Conservation (phyloP, 208 protist species). For the Endotrypanum monterogeii region DNA sequence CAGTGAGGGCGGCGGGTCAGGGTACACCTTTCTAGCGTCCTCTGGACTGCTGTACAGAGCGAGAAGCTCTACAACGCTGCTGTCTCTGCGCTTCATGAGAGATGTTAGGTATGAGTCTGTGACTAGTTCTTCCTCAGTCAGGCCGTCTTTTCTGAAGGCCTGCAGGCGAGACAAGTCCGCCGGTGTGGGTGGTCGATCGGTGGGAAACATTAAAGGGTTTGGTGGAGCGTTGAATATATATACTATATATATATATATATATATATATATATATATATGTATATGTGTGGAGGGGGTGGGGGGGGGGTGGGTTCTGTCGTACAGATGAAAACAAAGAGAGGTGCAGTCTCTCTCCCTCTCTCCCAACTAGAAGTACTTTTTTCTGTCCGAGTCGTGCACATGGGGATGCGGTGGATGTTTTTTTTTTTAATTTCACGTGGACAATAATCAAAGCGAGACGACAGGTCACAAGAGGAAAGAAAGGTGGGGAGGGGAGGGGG, state of each 20-base stretch:
- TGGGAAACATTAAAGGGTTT: conserved; percentile 22
- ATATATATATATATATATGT: background rate
- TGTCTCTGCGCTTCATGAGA: background rate
- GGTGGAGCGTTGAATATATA: background rate
- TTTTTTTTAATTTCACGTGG: too few relatives aligned
- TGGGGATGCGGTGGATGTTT: too few relatives aligned
- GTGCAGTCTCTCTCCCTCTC: too few relatives aligned
- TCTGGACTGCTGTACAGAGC: conserved; percentile 43
- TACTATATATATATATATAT: too few relatives aligned
- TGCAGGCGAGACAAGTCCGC: conserved; percentile 20
- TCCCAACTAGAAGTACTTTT: too few relatives aligned
- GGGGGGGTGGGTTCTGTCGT: background rate
- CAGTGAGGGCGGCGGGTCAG: conserved; percentile 28
- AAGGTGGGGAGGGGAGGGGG: too few relatives aligned
- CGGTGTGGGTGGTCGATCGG: conserved; percentile 8
- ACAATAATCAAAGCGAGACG: too few relatives aligned
- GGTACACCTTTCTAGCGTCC: conserved; percentile 44
- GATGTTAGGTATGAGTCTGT: conserved; percentile 7
- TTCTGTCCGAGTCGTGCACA: too few relatives aligned
- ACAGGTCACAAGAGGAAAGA: too few relatives aligned
- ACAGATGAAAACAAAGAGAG: too few relatives aligned
- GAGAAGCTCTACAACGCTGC: conserved; percentile 30
- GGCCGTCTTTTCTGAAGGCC: conserved; percentile 6
- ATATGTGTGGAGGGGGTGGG: background rate
- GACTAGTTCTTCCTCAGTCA: conserved; percentile 1